phyloP scores from a whole-genome alignment of 2,329 filamentous ascomycete genomes.

The Xylariaceae sp. region DNA sequence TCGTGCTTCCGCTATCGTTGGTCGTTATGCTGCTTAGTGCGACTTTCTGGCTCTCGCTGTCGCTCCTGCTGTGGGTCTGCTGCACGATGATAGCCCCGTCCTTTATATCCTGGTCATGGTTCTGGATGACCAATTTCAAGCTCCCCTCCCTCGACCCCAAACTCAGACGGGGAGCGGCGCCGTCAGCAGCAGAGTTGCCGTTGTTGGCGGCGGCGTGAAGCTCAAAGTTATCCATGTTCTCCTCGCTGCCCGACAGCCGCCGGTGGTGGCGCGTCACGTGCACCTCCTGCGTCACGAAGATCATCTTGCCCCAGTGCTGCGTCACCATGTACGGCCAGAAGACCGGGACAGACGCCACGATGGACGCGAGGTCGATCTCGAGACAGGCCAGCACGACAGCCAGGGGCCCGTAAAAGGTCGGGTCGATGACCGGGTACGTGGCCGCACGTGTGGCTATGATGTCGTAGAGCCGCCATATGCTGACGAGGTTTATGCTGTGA shows the following conservation, averaged over 20 bases:
- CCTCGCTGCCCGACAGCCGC: conserved; percentile 21
- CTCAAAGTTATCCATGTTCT: conserved; percentile 13
- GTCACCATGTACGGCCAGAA: conserved; percentile 31
- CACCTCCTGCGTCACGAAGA: conserved; percentile 35
- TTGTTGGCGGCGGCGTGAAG: conserved; percentile 4
- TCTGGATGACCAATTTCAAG: neutral
- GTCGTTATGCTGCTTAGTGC: conserved; percentile 8
- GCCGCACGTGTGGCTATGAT: conserved; percentile 27
- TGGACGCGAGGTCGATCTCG: conserved; percentile 31
- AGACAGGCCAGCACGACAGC: conserved; percentile 31
- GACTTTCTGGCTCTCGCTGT: conserved; percentile 16
- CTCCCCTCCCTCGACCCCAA: no score
- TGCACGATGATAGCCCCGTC: no score
- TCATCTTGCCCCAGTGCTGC: conserved; percentile 25
- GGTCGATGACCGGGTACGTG: conserved; percentile 32
- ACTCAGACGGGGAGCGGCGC: no score
- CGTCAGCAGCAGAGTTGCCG: no score
- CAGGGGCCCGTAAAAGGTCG: conserved; percentile 32
- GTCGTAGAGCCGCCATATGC: conserved; percentile 29
- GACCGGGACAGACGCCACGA: conserved; percentile 31
- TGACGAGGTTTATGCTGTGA: conserved; percentile 29
- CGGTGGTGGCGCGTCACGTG: conserved; percentile 28
- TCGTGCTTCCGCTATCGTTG: conserved; percentile 1
- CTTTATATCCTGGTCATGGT: no score
- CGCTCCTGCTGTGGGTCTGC: conserved; percentile 5